phyloP scores from a whole-genome alignment of 805 yeast species.

The Suhomyces sp. region DNA sequence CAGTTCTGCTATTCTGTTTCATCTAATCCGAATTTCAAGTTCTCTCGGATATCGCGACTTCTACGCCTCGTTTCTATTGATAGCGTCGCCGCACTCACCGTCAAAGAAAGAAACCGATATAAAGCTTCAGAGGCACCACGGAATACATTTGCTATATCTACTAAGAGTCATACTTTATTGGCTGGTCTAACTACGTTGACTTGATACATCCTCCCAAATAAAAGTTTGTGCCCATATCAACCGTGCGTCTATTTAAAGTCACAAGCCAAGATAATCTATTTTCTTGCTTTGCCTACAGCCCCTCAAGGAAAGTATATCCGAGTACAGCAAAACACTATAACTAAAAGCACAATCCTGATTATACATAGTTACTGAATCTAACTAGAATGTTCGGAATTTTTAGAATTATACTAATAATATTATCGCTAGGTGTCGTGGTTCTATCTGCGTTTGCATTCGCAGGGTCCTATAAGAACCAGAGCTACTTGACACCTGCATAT shows the following conservation, averaged over 20 bases:
- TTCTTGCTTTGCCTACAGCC: not conserved
- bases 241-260: not conserved
- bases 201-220: not conserved
- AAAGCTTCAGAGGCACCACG: not conserved
- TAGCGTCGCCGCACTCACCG: not conserved
- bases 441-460: conserved; percentile 35
- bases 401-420: conserved; percentile 29
- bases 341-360: not conserved
- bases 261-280: not conserved
- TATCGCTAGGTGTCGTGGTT: conserved; percentile 30
- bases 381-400: conserved; percentile 25
- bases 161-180: not conserved
- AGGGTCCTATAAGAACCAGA: conserved; percentile 36
- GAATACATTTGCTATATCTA: not conserved
- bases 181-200: not conserved
- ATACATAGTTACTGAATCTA: not conserved
- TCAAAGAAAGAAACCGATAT: not conserved
- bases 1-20: not conserved
- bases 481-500: conserved; percentile 34
- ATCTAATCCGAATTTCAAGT: not conserved
- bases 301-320: not conserved
- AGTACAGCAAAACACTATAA: not conserved
- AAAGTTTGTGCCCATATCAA: not conserved
- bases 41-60: not conserved
- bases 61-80: not conserved